These are phyloP conservation scores for Papiliotrema nemorosa DNA, from an alignment of 1,284 basidiomycete genomes.

Conservation along the genomic window DNA sequence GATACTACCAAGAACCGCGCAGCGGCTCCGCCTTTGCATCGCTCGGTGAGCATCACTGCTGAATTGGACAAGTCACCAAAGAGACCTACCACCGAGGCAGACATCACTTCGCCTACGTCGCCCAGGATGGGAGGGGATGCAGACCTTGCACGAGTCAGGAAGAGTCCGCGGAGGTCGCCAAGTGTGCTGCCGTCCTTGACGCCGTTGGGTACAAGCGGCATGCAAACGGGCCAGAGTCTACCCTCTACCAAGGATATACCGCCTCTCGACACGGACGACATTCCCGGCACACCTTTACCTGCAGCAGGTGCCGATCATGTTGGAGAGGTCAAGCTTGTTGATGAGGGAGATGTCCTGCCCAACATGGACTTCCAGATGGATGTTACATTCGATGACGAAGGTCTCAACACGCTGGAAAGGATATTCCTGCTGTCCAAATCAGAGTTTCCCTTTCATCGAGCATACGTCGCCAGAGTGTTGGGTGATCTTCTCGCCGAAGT, in stretches of 20 bases:
- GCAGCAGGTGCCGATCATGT: neutral
- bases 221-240: neutral
- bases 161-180: conserved; percentile 21
- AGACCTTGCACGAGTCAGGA: conserved; percentile 8
- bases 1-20: conserved; percentile 11
- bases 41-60: conserved; percentile 19
- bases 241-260: no score
- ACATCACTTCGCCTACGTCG: conserved; percentile 9
- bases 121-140: conserved; percentile 8
- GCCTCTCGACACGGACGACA: no score
- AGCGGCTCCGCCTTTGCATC: conserved; percentile 15
- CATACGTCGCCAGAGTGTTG: conserved; percentile 78
- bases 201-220: neutral
- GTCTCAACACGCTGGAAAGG: conserved; percentile 78
- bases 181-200: neutral
- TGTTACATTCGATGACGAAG: conserved; percentile 57
- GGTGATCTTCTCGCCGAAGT: conserved; percentile 70
- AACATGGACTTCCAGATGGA: conserved; percentile 32
- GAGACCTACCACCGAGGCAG: conserved; percentile 5
- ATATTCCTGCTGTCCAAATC: conserved; percentile 92
- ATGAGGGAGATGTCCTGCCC: conserved; percentile 43
- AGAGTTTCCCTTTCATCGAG: conserved; percentile 74
- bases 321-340: conserved; percentile 27
- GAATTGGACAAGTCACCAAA: conserved; percentile 26
- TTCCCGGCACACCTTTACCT: neutral